These are phyloP conservation scores for Triadica sebifera DNA, from an alignment of 345 rosid species.

Conservation along the genomic window DNA sequence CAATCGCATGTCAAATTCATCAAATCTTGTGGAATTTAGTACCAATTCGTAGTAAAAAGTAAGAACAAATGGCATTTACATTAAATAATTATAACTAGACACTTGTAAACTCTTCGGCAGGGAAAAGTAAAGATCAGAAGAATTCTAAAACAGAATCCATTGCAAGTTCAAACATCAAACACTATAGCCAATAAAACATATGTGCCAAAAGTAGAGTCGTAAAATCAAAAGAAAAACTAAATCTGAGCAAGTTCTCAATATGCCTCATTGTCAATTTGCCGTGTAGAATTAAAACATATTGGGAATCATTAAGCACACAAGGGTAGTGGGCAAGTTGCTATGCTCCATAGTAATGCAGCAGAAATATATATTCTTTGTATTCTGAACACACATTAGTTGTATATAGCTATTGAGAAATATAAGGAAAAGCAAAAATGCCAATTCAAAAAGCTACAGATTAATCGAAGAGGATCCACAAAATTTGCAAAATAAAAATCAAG, in stretches of 20 bases:
- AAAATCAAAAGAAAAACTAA: neutral
- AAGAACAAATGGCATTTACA: neutral
- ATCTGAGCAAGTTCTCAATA: neutral
- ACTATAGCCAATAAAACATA: neutral
- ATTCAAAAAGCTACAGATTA: neutral
- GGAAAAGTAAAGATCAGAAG: neutral
- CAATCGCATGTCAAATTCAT: constrained; percentile 13
- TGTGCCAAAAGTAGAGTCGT: neutral
- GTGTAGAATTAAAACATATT: too few relatives aligned
- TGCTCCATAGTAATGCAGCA: neutral
- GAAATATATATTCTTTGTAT: neutral
- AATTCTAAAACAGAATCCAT: neutral
- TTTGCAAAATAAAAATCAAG: neutral
- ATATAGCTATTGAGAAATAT: neutral
- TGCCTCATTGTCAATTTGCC: neutral
- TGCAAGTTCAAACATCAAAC: neutral
- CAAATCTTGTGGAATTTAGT: neutral
- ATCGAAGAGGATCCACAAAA: neutral
- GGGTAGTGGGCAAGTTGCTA: neutral
- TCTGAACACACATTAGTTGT: neutral
- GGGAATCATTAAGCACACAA: neutral
- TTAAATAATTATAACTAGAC: neutral
- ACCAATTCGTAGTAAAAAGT: neutral
- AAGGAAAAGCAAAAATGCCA: neutral
- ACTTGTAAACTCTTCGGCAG: neutral